Conservation (phyloP, 2,329 filamentous ascomycete species). For the Malbranchea zuffiana region DNA sequence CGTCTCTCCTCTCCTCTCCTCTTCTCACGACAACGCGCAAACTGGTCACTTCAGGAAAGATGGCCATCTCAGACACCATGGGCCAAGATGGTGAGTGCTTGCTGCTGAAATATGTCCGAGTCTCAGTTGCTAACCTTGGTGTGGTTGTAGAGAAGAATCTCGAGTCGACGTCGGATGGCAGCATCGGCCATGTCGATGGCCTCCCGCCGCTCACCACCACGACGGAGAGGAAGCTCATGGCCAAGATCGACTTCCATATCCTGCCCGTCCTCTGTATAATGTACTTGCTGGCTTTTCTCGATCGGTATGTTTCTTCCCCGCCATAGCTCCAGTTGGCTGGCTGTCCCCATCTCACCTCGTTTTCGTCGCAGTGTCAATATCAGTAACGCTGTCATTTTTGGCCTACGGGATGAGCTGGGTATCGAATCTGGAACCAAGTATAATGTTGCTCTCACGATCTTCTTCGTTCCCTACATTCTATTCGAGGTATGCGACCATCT, state of each 20-base stretch:
- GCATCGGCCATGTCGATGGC: conserved; percentile 7
- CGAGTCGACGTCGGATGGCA: conserved; percentile 9
- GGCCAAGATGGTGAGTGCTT: conserved; percentile 8
- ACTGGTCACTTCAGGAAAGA: too few species aligned
- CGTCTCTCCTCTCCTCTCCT: not conserved
- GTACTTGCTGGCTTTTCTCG: conserved; percentile 59
- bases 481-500: conserved; percentile 47
- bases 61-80: too few species aligned
- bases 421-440: conserved; percentile 48
- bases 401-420: conserved; percentile 51
- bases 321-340: not conserved
- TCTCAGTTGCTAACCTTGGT: not conserved
- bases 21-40: too few species aligned
- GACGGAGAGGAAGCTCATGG: conserved; percentile 52
- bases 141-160: conserved; percentile 1
- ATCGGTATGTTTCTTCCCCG: conserved; percentile 30
- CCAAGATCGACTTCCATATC: conserved; percentile 59
- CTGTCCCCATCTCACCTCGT: conserved; percentile 11
- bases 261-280: conserved; percentile 63
- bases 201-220: conserved; percentile 23
- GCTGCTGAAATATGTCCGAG: not conserved
- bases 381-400: conserved; percentile 62
- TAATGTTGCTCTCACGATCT: conserved; percentile 67
- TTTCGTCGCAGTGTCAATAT: conserved; percentile 54
- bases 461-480: conserved; percentile 68